phyloP scores from a whole-genome alignment of 1,284 basidiomycete species.

The Boletellus dicymbophilus region DNA sequence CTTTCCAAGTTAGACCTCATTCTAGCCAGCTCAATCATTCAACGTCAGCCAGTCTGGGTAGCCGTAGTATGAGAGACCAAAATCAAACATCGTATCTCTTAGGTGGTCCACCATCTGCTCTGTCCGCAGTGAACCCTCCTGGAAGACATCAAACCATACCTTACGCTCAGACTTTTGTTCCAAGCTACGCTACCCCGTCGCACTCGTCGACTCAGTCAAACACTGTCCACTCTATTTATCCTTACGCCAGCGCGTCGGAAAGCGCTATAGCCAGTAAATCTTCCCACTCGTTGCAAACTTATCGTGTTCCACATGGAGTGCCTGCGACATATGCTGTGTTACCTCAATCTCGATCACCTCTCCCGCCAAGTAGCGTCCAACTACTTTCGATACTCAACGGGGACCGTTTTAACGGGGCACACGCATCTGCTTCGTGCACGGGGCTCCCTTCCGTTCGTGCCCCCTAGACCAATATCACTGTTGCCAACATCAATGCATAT shows the following conservation, averaged over 20 bases:
- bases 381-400: slow-evolving; percentile 39
- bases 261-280: slow-evolving; percentile 9
- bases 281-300: slow-evolving; percentile 4
- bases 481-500: slow-evolving; percentile 14
- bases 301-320: slow-evolving; percentile 8
- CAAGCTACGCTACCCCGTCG: slow-evolving; percentile 16
- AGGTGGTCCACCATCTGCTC: slow-evolving; percentile 17
- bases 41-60: slow-evolving; percentile 30
- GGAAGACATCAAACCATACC: slow-evolving; percentile 14
- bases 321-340: slow-evolving; percentile 10
- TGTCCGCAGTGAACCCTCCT: slow-evolving; percentile 6
- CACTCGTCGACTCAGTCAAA: slow-evolving; percentile 19
- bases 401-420: slow-evolving; percentile 17
- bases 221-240: slow-evolving; percentile 15
- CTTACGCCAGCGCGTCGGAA: slow-evolving; percentile 14
- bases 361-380: slow-evolving; percentile 30
- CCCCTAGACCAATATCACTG: slow-evolving; percentile 24
- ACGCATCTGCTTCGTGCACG: slow-evolving; percentile 12
- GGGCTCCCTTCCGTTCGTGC: slow-evolving; percentile 22
- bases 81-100: slow-evolving; percentile 48
- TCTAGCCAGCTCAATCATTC: slow-evolving; percentile 55
- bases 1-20: slow-evolving; percentile 57
- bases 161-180: slow-evolving; percentile 14
- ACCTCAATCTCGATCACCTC: slow-evolving; percentile 18
- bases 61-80: slow-evolving; percentile 35